Conservation (phyloP, 257 asterid genomes). For the Capsicum pubescens region DNA sequence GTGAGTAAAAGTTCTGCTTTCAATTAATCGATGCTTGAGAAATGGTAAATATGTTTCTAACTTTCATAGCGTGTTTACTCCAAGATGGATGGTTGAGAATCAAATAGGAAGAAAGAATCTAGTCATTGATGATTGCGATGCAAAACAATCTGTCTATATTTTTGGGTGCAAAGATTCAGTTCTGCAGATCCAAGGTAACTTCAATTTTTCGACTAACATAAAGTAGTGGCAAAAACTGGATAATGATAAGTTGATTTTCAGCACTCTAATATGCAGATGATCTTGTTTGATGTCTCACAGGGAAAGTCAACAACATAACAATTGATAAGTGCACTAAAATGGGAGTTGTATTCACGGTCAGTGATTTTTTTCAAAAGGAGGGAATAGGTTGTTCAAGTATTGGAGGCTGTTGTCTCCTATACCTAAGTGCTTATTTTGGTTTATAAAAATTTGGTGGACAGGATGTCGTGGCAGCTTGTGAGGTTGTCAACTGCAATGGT, state of each 20-base stretch:
- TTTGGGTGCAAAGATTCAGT: slow-evolving; percentile 97
- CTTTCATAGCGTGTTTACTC: slow-evolving; percentile 30
- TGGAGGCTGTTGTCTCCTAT: not conserved
- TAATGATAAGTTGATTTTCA: not conserved
- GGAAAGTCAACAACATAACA: slow-evolving; percentile 98
- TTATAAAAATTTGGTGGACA: slow-evolving; percentile 39
- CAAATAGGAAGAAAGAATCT: slow-evolving; percentile 83
- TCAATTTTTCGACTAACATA: not conserved
- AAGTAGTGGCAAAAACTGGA: not conserved
- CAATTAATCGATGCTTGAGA: slow-evolving; percentile 8
- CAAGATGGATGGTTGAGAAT: slow-evolving; percentile 98
- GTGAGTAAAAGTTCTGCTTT: slow-evolving; percentile 56
- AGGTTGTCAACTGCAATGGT: slow-evolving; percentile 83
- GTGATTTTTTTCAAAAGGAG: slow-evolving; percentile 30
- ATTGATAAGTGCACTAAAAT: slow-evolving; percentile 94
- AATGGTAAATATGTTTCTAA: slow-evolving; percentile 7
- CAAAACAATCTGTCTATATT: slow-evolving; percentile 91
- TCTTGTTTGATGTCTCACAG: slow-evolving; percentile 47
- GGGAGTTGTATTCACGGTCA: slow-evolving; percentile 94
- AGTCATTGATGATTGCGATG: slow-evolving; percentile 89
- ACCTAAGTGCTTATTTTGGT: slow-evolving; percentile 1
- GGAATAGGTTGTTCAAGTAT: not conserved
- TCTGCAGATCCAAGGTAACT: slow-evolving; percentile 82
- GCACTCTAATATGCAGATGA: slow-evolving; percentile 23
- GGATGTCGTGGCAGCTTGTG: slow-evolving; percentile 99